phyloP scores from a whole-genome alignment of 208 protist species.

The Histomonas meleagridis region DNA sequence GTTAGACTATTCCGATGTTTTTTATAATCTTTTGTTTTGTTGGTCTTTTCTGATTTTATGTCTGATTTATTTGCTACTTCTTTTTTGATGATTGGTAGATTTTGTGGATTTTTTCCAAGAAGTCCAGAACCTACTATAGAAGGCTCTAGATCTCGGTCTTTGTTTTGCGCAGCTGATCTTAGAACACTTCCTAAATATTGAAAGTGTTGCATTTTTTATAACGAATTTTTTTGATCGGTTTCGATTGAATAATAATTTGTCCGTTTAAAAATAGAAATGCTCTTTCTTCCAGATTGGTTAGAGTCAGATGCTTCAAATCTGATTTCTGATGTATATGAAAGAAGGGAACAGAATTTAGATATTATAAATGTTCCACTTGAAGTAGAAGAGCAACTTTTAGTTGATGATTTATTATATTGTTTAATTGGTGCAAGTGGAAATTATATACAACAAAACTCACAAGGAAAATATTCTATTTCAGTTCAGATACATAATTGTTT shows the following conservation, averaged over 20 bases:
- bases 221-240: not conserved
- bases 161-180: not conserved
- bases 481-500: not conserved
- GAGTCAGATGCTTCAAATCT: not conserved
- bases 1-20: not conserved
- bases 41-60: not conserved
- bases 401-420: constrained; percentile 24
- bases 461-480: not conserved
- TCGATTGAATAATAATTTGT: not conserved
- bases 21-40: not conserved
- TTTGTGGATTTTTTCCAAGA: not conserved
- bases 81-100: not conserved
- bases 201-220: not conserved
- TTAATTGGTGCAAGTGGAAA: not conserved
- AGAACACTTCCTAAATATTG: constrained; percentile 9
- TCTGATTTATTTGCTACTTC: constrained; percentile 13
- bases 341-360: not conserved
- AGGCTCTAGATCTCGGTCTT: not conserved
- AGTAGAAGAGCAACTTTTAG: constrained; percentile 3
- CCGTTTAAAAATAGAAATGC: not conserved
- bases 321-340: not conserved
- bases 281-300: not conserved
- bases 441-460: not conserved
- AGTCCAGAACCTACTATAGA: not conserved
- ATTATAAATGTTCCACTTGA: not conserved